These are phyloP conservation scores for Tulasnella sp. DNA, from an alignment of 768 basidiomycete species.

Conservation along the genomic window DNA sequence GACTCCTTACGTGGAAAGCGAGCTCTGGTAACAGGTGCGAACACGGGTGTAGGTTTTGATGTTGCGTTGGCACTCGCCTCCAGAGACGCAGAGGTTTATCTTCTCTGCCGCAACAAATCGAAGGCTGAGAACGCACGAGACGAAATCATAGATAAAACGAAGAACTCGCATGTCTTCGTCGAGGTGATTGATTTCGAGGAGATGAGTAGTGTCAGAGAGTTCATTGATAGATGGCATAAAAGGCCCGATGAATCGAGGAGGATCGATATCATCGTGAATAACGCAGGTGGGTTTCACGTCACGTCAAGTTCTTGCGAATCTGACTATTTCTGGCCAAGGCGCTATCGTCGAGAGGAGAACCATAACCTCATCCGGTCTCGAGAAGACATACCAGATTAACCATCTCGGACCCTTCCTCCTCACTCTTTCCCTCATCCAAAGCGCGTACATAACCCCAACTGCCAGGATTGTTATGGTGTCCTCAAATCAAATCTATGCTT, in stretches of 20 bases:
- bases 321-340: no score
- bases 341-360: not conserved
- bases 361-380: slow-evolving; percentile 5
- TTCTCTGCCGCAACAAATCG: not conserved
- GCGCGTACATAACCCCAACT: not conserved
- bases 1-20: not conserved
- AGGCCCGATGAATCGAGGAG: not conserved
- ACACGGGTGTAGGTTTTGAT: not conserved
- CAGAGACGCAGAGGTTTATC: not conserved
- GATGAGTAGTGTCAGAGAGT: not conserved
- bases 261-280: not conserved
- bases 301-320: no score
- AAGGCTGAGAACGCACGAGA: not conserved
- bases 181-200: not conserved
- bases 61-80: not conserved
- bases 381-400: slow-evolving; percentile 2
- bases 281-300: not conserved
- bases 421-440: not conserved
- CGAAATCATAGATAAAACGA: not conserved
- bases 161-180: not conserved
- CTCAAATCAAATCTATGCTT: not conserved
- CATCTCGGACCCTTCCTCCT: slow-evolving; percentile 3
- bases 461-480: slow-evolving; percentile 7
- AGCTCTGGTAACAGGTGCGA: not conserved
- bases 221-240: not conserved